Conservation (phyloP, 2,329 filamentous ascomycete genomes). For the Fusarium albosuccineum region DNA sequence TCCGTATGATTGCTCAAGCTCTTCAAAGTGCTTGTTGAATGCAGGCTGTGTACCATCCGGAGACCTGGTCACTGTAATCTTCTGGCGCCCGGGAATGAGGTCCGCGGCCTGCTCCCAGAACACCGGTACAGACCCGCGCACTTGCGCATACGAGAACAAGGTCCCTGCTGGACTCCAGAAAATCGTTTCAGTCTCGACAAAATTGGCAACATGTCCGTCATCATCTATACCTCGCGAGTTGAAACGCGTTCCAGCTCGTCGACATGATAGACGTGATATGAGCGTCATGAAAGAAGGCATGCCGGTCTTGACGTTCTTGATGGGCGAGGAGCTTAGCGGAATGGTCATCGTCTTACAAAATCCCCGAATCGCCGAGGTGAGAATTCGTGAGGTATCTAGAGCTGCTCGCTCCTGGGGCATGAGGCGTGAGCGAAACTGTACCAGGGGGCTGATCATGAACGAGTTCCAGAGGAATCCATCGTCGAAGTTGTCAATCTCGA, state of each 20-base stretch:
- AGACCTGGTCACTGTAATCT: slow-evolving; percentile 91
- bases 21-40: slow-evolving; percentile 94
- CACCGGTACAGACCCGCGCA: slow-evolving; percentile 91
- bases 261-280: slow-evolving; percentile 91
- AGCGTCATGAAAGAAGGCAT: slow-evolving; percentile 87
- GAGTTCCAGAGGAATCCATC: slow-evolving; percentile 97
- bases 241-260: slow-evolving; percentile 92
- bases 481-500: slow-evolving; percentile 94
- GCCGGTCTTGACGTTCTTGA: slow-evolving; percentile 74
- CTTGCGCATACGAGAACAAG: slow-evolving; percentile 93
- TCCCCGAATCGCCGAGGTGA: slow-evolving; percentile 94
- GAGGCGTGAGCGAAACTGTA: slow-evolving; percentile 88
- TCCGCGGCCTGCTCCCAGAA: slow-evolving; percentile 97
- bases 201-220: slow-evolving; percentile 97
- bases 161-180: slow-evolving; percentile 85
- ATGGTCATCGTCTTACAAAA: slow-evolving; percentile 91
- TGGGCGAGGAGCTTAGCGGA: slow-evolving; percentile 79
- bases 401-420: slow-evolving; percentile 79
- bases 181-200: slow-evolving; percentile 96
- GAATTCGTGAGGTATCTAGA: slow-evolving; percentile 86
- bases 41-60: slow-evolving; percentile 92
- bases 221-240: slow-evolving; percentile 98
- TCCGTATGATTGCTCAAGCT: slow-evolving; percentile 88
- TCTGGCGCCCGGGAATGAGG: slow-evolving; percentile 91
- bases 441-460: slow-evolving; percentile 95